Evolutionary conservation across 441 rosid genomes (phyloP).

Genomic region (Corymbia citriodora): DNA sequence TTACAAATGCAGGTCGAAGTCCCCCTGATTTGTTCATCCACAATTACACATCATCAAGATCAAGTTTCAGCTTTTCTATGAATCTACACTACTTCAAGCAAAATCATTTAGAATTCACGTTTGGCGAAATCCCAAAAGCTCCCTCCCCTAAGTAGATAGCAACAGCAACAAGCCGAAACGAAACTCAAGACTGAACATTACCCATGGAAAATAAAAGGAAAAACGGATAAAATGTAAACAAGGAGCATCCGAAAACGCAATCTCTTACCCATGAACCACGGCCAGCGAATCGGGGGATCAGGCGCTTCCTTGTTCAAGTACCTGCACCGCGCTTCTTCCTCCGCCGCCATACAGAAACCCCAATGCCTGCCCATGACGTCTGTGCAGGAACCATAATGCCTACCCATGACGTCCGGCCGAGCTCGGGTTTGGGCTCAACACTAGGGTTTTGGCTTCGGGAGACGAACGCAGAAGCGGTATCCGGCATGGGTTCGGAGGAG

Average conservation of each 20-base stretch:
- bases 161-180: neutral
- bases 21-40: neutral
- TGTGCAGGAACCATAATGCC: neutral
- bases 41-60: neutral
- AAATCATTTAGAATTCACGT: neutral
- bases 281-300: constrained; percentile 65
- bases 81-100: neutral
- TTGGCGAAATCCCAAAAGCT: neutral
- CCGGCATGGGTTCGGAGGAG: neutral
- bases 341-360: too few relatives aligned
- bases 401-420: neutral
- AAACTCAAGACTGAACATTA: neutral
- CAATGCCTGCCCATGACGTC: too few relatives aligned
- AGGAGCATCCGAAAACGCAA: neutral
- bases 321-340: constrained; percentile 11
- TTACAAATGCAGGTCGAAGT: neutral
- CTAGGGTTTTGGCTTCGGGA: neutral
- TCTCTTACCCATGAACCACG: constrained; percentile 68
- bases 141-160: neutral
- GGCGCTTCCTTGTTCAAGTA: constrained; percentile 78
- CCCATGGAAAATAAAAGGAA: neutral
- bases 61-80: neutral
- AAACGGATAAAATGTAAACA: neutral
- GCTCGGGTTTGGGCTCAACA: neutral
- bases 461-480: neutral